Percentiles rank a stretch among this genome's conserved stretches.
Evolutionary conservation across 192 early-diverging fungal genomes (phyloP).

Genomic region (Rhizophagus prolifer): DNA sequence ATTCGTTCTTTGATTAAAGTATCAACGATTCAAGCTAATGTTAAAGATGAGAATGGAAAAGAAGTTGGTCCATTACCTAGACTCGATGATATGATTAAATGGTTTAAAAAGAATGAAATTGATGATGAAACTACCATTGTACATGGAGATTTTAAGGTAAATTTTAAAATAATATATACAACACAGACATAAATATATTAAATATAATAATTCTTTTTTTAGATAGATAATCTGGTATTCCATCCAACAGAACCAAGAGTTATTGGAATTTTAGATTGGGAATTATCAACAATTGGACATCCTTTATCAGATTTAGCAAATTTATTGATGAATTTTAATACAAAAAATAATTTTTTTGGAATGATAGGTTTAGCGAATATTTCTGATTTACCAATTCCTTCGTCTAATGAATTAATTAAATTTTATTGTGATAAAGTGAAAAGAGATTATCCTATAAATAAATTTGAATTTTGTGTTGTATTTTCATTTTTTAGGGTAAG

Average conservation of each 20-base stretch:
- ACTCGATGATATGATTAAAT: constrained; percentile 66
- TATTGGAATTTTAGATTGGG: constrained; percentile 92
- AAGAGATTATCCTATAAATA: constrained; percentile 69
- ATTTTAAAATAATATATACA: too few relatives aligned
- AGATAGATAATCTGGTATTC: constrained; percentile 76
- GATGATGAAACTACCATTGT: constrained; percentile 79
- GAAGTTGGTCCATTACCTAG: constrained; percentile 70
- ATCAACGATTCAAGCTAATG: constrained; percentile 65
- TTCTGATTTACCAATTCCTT: constrained; percentile 56
- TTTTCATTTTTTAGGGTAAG: constrained; percentile 85
- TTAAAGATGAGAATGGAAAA: constrained; percentile 53
- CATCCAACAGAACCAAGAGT: constrained; percentile 71
- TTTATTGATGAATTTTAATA: constrained; percentile 71
- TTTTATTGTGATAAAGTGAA: constrained; percentile 66
- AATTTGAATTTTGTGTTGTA: constrained; percentile 80
- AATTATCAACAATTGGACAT: constrained; percentile 88
- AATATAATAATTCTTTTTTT: neutral
- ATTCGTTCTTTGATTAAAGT: constrained; percentile 67
- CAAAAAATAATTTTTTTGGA: constrained; percentile 33
- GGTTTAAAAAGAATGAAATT: constrained; percentile 70
- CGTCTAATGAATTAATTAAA: constrained; percentile 64
- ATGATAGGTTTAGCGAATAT: constrained; percentile 47
- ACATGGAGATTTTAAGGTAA: constrained; percentile 93
- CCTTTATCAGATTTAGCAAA: constrained; percentile 90
- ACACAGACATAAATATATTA: neutral